These are phyloP conservation scores for Arthrinium phaeospermum DNA, from an alignment of 2,329 filamentous ascomycete genomes.

Conservation along the genomic window DNA sequence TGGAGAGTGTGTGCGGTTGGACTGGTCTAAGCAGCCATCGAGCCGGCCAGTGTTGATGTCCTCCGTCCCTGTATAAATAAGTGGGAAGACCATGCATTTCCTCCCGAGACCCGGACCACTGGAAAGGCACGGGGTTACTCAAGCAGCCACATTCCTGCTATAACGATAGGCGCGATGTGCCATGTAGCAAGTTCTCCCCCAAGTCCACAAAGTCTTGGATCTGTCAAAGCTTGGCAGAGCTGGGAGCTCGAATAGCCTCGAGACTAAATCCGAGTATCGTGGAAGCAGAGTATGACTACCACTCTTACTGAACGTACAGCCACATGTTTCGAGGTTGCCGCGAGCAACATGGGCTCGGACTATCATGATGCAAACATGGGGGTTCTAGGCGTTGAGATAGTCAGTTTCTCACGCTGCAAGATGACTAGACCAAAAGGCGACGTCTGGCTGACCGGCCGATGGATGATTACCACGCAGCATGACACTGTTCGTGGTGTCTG, in stretches of 20 bases:
- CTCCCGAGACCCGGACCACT: neutral
- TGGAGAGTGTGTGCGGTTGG: neutral
- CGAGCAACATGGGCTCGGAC: neutral
- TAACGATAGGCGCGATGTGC: neutral
- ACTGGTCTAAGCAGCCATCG: neutral
- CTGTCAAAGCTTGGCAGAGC: constrained; percentile 6
- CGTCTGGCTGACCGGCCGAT: neutral
- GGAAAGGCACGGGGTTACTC: neutral
- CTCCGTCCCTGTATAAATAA: neutral
- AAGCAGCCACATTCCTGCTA: neutral
- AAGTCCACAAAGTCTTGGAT: neutral
- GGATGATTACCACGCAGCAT: neutral
- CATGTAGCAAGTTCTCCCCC: neutral
- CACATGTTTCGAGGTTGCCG: neutral
- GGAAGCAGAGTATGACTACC: neutral
- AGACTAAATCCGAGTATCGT: neutral
- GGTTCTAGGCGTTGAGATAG: neutral
- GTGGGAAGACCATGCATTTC: neutral
- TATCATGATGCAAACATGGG: neutral
- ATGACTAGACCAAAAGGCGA: neutral
- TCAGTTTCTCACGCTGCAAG: neutral
- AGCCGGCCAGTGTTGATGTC: neutral
- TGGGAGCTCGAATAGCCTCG: neutral
- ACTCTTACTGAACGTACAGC: neutral
- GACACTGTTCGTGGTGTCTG: neutral